Evolutionary conservation across 2,329 filamentous ascomycete genomes (phyloP).

Genomic region (Ramularia collo-cygni): DNA sequence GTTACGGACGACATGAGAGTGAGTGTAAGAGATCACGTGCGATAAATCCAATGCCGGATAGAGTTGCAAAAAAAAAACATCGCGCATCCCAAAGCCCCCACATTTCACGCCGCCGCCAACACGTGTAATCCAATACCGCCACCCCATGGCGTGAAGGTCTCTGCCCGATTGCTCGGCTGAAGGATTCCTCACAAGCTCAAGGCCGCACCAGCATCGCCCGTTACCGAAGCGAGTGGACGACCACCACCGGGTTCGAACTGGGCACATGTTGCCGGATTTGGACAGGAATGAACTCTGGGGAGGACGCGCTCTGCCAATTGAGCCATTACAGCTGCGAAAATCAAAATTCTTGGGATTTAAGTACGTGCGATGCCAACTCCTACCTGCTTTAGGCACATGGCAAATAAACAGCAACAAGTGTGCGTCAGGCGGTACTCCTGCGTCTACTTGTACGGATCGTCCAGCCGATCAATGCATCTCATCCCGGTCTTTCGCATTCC

Average conservation of each 20-base stretch:
- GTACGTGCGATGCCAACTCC: too few relatives aligned
- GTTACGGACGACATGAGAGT: too few relatives aligned
- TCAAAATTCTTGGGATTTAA: background rate
- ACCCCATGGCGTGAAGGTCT: slow-evolving; percentile 48
- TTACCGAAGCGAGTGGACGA: slow-evolving; percentile 50
- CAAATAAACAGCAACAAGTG: background rate
- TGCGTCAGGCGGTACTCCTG: slow-evolving; percentile 1
- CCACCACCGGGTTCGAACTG: slow-evolving; percentile 50
- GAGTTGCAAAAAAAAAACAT: slow-evolving; percentile 38
- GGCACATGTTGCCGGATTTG: slow-evolving; percentile 36
- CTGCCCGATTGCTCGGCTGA: slow-evolving; percentile 56
- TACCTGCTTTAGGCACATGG: too few relatives aligned
- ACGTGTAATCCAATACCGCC: slow-evolving; percentile 49
- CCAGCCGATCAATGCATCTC: background rate
- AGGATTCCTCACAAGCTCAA: slow-evolving; percentile 49
- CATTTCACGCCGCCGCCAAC: slow-evolving; percentile 26
- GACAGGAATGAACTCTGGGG: slow-evolving; percentile 17
- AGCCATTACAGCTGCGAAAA: slow-evolving; percentile 31
- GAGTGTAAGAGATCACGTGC: too few relatives aligned
- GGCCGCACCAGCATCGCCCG: slow-evolving; percentile 45
- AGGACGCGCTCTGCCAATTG: slow-evolving; percentile 19
- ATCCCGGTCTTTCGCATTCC: background rate
- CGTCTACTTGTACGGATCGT: background rate
- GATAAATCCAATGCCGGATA: too few relatives aligned
- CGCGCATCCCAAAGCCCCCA: slow-evolving; percentile 24